These are phyloP conservation scores for Globisporangium middletonii DNA, from an alignment of 352 stramenopile species.

Conservation along the genomic window DNA sequence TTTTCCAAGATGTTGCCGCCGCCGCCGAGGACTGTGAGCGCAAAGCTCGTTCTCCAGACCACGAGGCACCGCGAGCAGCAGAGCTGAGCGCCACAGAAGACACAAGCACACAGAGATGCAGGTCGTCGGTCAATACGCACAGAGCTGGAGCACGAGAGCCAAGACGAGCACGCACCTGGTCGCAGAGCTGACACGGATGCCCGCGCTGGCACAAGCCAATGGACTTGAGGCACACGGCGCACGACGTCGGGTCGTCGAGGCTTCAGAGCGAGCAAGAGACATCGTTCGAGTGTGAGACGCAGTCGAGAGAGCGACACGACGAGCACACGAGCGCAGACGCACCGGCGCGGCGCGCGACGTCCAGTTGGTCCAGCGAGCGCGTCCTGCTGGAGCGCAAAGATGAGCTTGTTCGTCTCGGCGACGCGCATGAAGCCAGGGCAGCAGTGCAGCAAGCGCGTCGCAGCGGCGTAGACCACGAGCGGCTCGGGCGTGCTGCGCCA, in stretches of 20 bases:
- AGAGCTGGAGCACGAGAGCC: neutral
- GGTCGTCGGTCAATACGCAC: neutral
- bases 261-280: neutral
- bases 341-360: neutral
- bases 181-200: constrained; percentile 12
- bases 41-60: constrained; percentile 14
- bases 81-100: neutral
- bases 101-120: neutral
- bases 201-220: constrained; percentile 11
- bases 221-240: constrained; percentile 14
- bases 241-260: constrained; percentile 10
- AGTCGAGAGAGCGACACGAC: neutral
- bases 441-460: constrained; percentile 12
- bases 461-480: constrained; percentile 10
- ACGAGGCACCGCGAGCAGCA: constrained; percentile 17
- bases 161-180: constrained; percentile 5
- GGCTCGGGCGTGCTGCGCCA: constrained; percentile 3
- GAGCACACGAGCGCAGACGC: neutral
- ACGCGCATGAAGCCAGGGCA: constrained; percentile 16
- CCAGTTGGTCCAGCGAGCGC: neutral
- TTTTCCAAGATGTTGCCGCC: constrained; percentile 11
- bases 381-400: constrained; percentile 13
- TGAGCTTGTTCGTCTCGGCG: constrained; percentile 19
- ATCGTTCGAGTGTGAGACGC: neutral
- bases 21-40: constrained; percentile 9